A percentile compares a stretch with the other conserved stretches of the same genome.
Conservation (phyloP, 1,284 basidiomycete genomes). For the Fomitopsis pinicola region DNA sequence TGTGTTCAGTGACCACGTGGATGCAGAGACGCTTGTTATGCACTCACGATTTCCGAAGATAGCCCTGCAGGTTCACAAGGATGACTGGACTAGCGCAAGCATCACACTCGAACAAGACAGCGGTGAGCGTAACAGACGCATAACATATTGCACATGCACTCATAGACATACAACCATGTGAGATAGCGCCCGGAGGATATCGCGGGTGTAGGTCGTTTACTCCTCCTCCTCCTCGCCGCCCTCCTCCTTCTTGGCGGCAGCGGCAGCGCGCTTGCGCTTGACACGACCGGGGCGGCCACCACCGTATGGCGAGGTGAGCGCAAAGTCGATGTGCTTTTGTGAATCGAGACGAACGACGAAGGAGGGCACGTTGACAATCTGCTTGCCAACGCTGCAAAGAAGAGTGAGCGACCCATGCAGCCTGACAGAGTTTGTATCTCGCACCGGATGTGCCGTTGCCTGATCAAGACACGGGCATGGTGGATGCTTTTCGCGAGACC, state of each 20-base stretch:
- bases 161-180: slow-evolving; percentile 28
- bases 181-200: slow-evolving; percentile 22
- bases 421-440: slow-evolving; percentile 23
- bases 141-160: slow-evolving; percentile 24
- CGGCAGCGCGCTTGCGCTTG: slow-evolving; percentile 97
- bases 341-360: slow-evolving; percentile 98
- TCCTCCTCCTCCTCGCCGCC: slow-evolving; percentile 91
- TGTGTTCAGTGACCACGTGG: no score
- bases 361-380: slow-evolving; percentile 98
- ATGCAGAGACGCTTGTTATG: no score
- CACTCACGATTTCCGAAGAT: no score
- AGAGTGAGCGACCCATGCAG: slow-evolving; percentile 1
- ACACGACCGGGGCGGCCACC: slow-evolving; percentile 96
- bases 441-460: slow-evolving; percentile 94
- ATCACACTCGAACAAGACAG: no score
- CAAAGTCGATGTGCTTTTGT: slow-evolving; percentile 99
- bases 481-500: slow-evolving; percentile 98
- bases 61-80: no score
- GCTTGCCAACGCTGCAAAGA: slow-evolving; percentile 84
- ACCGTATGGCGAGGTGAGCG: slow-evolving; percentile 96
- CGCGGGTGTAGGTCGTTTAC: slow-evolving; percentile 33
- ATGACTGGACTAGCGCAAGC: no score
- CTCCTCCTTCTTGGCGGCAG: slow-evolving; percentile 89
- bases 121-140: slow-evolving; percentile 9
- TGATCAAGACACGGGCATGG: slow-evolving; percentile 97